Base-by-base conservation (phyloP, 2,329 filamentous ascomycete species). In the Gnomoniopsis smithogilvyi region DNA sequence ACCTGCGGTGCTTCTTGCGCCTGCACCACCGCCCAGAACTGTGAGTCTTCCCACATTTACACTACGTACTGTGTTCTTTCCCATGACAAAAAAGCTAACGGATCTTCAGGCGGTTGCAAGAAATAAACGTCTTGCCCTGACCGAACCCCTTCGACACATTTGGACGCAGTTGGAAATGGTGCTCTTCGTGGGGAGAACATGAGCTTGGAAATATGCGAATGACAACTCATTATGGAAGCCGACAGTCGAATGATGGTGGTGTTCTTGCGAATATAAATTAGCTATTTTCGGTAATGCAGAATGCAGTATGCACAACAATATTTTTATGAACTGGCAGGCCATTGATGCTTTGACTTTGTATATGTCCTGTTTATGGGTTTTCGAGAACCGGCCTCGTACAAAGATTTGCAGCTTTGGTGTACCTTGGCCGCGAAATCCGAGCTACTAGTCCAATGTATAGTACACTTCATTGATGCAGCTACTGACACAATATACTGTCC, bases 1-100 rank as follows among this genome's bases (percentile, higher is more conserved):
- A 36, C 52, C n/a, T 52, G 56, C 3, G 56, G 56, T 22, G 21
- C 30, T 3, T n/a, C 36, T 45, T 62, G 60, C 54, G 53, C 56
- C 45, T 60, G 53, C 45, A 48, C 43, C 15, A 6, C 14, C 30
- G 22, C 45, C 19, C 45, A 47, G 45, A 51, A 36, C 48, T 57
- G 45, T 55, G 17, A 56, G 52, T 51, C 0, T 7, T 8, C 6
- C 15, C 6, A 24, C 43, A 41, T 19, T 19, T 26, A 8, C 17
- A 15, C 30, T 12, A 1, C 17, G 10, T 45, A 33, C 15, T 26
- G 8, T 36, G 15, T 15, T 4, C 7, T n/a, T n/a, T 10, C n/a
- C 41, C 41, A 21, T n/a, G 41, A 45, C 41, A n/a, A 45, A 2
- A 45, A 2, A 14, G 11, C 22, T 21, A 24, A 24, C 11, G 4